Conservation (phyloP, 225 moss, liverwort and hornwort species). For the Thuidium tamariscinum region DNA sequence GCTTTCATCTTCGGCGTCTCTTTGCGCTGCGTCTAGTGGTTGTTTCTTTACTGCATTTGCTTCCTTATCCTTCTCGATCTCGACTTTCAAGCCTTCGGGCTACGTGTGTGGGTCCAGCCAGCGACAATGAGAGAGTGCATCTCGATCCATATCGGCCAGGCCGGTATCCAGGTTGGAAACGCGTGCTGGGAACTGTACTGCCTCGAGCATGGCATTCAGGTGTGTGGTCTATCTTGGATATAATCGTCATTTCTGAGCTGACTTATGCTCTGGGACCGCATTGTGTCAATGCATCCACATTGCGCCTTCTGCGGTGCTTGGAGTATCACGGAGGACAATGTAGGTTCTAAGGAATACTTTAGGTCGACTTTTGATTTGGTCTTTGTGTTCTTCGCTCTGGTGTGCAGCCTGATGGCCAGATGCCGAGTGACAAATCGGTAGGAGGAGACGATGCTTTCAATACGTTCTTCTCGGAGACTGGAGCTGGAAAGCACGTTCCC, state of each 20-base stretch:
- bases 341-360: not conserved
- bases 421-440: slow-evolving; percentile 30
- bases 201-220: slow-evolving; percentile 43
- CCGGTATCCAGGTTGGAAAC: slow-evolving; percentile 50
- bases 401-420: slow-evolving; percentile 45
- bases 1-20: not conserved
- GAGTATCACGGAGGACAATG: not conserved
- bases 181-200: slow-evolving; percentile 50
- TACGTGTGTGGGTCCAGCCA: not conserved
- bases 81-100: not conserved
- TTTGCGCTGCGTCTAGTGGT: not conserved
- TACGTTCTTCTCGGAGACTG: slow-evolving; percentile 39
- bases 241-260: not conserved
- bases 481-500: slow-evolving; percentile 39
- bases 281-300: no score
- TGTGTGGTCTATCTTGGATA: not conserved
- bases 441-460: slow-evolving; percentile 52
- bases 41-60: not conserved
- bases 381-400: no score
- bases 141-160: slow-evolving; percentile 48
- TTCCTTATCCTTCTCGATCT: not conserved
- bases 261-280: fast-evolving
- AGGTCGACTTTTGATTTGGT: not conserved
- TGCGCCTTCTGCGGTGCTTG: no score
- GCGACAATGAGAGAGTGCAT: slow-evolving; percentile 55